phyloP scores from a whole-genome alignment of 2,329 filamentous ascomycete genomes.

The Phialophora tarda region DNA sequence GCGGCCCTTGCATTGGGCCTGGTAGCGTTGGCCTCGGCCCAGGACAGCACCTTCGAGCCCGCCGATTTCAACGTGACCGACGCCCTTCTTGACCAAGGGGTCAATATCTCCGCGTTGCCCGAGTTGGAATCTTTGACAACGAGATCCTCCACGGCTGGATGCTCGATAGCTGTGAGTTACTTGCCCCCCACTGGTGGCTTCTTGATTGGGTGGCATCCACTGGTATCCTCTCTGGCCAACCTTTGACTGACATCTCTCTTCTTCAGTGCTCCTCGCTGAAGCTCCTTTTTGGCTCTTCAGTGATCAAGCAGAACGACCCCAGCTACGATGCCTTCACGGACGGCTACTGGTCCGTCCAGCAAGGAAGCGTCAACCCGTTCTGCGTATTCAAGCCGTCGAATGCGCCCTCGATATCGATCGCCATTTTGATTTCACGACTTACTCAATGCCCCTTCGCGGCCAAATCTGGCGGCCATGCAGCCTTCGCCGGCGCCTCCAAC shows the following conservation, averaged over 20 bases:
- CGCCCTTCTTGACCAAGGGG: conserved; percentile 26
- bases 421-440: conserved; percentile 43
- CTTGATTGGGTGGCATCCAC: not conserved
- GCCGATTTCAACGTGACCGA: conserved; percentile 30
- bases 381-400: conserved; percentile 45
- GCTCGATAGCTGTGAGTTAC: conserved; percentile 26
- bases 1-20: conserved; percentile 15
- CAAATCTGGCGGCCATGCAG: conserved; percentile 64
- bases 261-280: conserved; percentile 27
- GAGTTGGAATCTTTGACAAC: conserved; percentile 8
- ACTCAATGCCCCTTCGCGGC: conserved; percentile 57
- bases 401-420: conserved; percentile 43
- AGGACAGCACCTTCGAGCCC: conserved; percentile 24
- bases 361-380: conserved; percentile 44
- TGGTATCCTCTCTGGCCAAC: not conserved
- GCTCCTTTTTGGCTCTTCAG: conserved; percentile 26
- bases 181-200: not conserved
- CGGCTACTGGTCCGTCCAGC: conserved; percentile 48
- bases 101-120: conserved; percentile 26
- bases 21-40: conserved; percentile 2
- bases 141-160: conserved; percentile 21
- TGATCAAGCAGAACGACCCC: conserved; percentile 22
- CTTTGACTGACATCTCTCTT: not conserved
- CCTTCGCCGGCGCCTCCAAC: conserved; percentile 60
- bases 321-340: conserved; percentile 37